Conservation (phyloP, 2,329 filamentous ascomycete species). For the Penicillium sp. region DNA sequence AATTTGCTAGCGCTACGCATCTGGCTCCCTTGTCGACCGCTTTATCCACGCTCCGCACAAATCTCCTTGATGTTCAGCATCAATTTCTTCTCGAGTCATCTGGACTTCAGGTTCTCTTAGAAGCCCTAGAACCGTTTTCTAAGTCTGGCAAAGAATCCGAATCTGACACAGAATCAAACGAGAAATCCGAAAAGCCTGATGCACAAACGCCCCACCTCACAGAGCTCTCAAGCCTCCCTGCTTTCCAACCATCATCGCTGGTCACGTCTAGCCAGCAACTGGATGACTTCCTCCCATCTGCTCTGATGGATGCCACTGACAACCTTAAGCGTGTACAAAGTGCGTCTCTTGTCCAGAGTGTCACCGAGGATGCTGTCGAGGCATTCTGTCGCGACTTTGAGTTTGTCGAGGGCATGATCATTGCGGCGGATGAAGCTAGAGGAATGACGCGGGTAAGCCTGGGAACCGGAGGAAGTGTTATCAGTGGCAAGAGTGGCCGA, state of each 20-base stretch:
- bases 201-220: constrained; percentile 54
- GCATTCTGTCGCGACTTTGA: constrained; percentile 86
- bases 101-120: constrained; percentile 69
- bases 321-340: constrained; percentile 76
- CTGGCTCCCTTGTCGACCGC: constrained; percentile 61
- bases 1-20: constrained; percentile 66
- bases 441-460: constrained; percentile 39
- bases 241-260: constrained; percentile 66
- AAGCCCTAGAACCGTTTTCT: constrained; percentile 55
- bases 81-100: constrained; percentile 75
- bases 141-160: constrained; percentile 19
- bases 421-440: constrained; percentile 60
- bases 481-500: constrained; percentile 25
- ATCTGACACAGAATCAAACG: constrained; percentile 20
- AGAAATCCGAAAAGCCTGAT: constrained; percentile 27
- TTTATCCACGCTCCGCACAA: constrained; percentile 52
- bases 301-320: constrained; percentile 87
- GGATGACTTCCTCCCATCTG: constrained; percentile 90
- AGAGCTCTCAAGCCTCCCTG: constrained; percentile 58
- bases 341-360: constrained; percentile 69
- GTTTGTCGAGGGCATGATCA: constrained; percentile 64
- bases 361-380: constrained; percentile 82
- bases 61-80: constrained; percentile 70
- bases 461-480: constrained; percentile 28
- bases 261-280: constrained; percentile 72